Evolutionary conservation across 2,329 filamentous ascomycete genomes (phyloP).

Genomic region (Aspergillus pseudoterreus): DNA sequence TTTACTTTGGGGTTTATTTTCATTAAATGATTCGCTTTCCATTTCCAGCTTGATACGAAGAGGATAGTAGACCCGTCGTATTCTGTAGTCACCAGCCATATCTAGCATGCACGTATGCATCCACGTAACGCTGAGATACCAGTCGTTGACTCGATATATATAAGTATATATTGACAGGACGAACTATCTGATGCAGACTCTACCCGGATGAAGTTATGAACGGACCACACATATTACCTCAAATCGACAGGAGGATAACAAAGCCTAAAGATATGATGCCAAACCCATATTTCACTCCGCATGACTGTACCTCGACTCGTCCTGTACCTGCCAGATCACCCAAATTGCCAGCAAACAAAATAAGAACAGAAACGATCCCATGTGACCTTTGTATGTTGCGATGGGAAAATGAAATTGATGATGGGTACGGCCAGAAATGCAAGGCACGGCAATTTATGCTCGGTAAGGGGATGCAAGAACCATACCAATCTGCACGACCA

Average conservation of each 20-base stretch:
- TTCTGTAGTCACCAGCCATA: neutral
- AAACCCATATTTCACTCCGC: slow-evolving; percentile 11
- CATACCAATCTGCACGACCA: slow-evolving; percentile 18
- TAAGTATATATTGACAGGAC: neutral
- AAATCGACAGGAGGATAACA: neutral
- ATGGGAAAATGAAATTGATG: slow-evolving; percentile 2
- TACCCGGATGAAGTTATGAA: neutral
- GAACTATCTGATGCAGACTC: slow-evolving; percentile 4
- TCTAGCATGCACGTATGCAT: neutral
- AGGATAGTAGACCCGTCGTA: neutral
- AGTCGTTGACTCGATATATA: neutral
- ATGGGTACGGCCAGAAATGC: slow-evolving; percentile 7
- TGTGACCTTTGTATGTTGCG: slow-evolving; percentile 9
- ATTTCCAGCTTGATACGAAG: neutral
- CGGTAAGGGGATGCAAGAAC: slow-evolving; percentile 7
- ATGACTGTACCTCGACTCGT: slow-evolving; percentile 6
- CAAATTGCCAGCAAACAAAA: slow-evolving; percentile 5
- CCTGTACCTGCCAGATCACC: slow-evolving; percentile 10
- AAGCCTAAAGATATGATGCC: neutral
- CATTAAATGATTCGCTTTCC: neutral
- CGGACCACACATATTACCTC: neutral
- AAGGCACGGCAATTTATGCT: slow-evolving; percentile 11
- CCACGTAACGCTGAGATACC: neutral
- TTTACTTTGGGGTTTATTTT: neutral
- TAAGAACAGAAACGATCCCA: slow-evolving; percentile 1